phyloP scores from a whole-genome alignment of 176 grass and related monocot species.

The Dactylis glomerata region DNA sequence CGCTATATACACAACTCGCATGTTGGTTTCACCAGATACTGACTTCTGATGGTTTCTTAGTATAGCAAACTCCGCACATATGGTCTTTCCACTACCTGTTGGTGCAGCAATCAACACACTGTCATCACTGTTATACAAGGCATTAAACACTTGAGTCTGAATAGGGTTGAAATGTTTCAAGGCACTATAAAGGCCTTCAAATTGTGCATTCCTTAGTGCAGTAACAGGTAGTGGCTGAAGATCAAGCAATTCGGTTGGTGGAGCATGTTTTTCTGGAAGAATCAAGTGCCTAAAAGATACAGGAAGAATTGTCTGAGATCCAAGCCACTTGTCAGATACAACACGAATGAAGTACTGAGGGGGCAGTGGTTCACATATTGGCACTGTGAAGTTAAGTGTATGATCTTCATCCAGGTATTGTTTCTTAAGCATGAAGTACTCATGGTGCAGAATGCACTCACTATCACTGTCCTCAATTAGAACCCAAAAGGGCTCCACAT shows the following conservation, averaged over 20 bases:
- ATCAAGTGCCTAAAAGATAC: conserved; percentile 84
- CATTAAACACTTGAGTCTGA: conserved; percentile 85
- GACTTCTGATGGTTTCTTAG: conserved; percentile 70
- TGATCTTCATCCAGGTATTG: conserved; percentile 79
- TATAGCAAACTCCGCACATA: conserved; percentile 85
- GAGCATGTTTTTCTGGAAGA: conserved; percentile 84
- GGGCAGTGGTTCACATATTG: conserved; percentile 77
- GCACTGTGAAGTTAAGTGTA: conserved; percentile 77
- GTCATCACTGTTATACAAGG: conserved; percentile 79
- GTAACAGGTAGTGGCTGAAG: conserved; percentile 83
- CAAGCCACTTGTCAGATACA: conserved; percentile 82
- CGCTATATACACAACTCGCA: conserved; percentile 81
- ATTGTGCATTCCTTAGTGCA: conserved; percentile 62
- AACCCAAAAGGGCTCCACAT: not conserved
- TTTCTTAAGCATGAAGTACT: conserved; percentile 95
- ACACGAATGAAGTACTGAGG: conserved; percentile 83
- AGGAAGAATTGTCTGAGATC: conserved; percentile 77
- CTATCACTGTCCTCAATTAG: conserved; percentile 39
- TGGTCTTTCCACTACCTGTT: conserved; percentile 85
- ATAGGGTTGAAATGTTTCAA: conserved; percentile 93
- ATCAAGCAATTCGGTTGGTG: conserved; percentile 79
- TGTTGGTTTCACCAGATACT: conserved; percentile 43
- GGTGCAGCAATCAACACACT: conserved; percentile 80
- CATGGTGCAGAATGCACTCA: conserved; percentile 86
- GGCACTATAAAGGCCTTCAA: conserved; percentile 68